These are phyloP conservation scores for Platanthera zijinensis DNA, from an alignment of 106 monocot genomes.

Conservation along the genomic window DNA sequence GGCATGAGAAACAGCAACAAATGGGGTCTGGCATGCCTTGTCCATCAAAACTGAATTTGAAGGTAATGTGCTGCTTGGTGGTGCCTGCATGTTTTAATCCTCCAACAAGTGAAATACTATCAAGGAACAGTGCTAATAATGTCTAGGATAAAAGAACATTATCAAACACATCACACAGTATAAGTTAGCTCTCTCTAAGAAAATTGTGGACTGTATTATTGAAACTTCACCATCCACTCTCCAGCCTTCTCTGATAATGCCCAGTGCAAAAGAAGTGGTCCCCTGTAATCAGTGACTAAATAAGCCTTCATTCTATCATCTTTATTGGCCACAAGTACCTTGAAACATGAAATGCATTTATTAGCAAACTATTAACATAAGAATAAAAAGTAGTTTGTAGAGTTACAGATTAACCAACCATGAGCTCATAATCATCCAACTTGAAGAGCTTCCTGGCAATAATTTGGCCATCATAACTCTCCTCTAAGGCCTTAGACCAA, in stretches of 20 bases:
- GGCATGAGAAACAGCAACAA: slow-evolving; percentile 28
- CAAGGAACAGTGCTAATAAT: not conserved
- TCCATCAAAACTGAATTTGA: slow-evolving; percentile 50
- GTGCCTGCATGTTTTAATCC: slow-evolving; percentile 36
- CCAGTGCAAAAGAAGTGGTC: slow-evolving; percentile 87
- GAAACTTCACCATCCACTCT: slow-evolving; percentile 76
- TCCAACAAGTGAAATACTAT: not conserved
- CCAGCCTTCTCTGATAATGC: slow-evolving; percentile 51
- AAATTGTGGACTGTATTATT: not conserved
- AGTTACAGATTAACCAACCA: slow-evolving; percentile 30
- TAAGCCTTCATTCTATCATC: slow-evolving; percentile 57
- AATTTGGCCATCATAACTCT: slow-evolving; percentile 35
- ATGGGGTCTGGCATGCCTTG: slow-evolving; percentile 66
- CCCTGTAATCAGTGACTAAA: slow-evolving; percentile 55
- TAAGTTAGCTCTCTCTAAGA: not conserved
- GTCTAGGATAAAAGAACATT: not conserved
- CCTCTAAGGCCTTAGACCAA: slow-evolving; percentile 37
- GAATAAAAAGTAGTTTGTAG: not conserved
- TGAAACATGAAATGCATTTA: slow-evolving; percentile 12
- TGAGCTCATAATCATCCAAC: slow-evolving; percentile 55
- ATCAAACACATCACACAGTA: not conserved
- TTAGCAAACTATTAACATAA: not conserved
- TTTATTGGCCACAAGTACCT: slow-evolving; percentile 55
- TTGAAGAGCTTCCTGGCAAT: slow-evolving; percentile 61
- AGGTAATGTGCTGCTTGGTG: slow-evolving; percentile 43